A percentile compares a stretch with the other conserved stretches of the same genome.
Conservation (phyloP, 306 rosid species). For the Cotoneaster glaucophyllus region DNA sequence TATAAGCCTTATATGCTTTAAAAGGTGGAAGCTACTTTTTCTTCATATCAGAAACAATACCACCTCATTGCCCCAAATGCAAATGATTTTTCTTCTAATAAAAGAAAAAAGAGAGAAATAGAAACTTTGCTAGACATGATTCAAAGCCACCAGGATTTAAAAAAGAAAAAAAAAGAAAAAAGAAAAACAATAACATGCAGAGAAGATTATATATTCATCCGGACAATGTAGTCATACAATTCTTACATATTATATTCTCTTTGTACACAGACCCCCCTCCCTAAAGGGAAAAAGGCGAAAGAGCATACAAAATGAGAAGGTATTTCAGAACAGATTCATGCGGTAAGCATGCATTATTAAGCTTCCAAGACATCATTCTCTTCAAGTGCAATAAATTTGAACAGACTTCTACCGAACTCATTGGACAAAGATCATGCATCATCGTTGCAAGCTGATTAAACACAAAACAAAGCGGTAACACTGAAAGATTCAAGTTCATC, state of each 20-base stretch:
- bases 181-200: background rate
- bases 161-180: too few relatives aligned
- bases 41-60: background rate
- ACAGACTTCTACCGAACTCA: conserved; percentile 2
- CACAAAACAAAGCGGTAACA: too few relatives aligned
- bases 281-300: background rate
- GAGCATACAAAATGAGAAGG: background rate
- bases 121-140: background rate
- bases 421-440: conserved; percentile 10
- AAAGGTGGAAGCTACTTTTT: background rate
- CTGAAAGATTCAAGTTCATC: too few relatives aligned
- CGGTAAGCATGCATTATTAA: background rate
- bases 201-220: background rate
- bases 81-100: background rate
- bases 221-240: background rate
- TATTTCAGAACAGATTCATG: background rate
- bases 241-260: background rate
- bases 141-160: too few relatives aligned
- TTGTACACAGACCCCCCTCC: background rate
- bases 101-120: background rate
- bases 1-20: background rate
- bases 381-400: background rate
- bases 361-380: conserved; percentile 3
- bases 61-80: background rate
- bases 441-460: conserved; percentile 10